These are phyloP conservation scores for Phytophthora multivora DNA, from an alignment of 352 stramenopile species.

Conservation along the genomic window DNA sequence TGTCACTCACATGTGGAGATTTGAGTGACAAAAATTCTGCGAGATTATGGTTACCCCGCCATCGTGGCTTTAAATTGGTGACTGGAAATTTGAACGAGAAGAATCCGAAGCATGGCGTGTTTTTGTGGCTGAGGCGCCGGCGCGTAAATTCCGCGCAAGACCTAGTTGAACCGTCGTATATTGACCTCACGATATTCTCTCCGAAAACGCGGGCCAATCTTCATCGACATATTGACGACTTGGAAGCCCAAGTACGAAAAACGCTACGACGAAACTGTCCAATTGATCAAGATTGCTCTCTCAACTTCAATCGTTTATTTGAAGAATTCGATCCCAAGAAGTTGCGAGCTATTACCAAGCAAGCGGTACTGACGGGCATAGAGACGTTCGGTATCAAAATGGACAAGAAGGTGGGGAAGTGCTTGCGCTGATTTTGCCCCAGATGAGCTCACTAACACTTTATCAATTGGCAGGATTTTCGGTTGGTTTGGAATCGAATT, in stretches of 20 bases:
- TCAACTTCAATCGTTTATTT: conserved; percentile 79
- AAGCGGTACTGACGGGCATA: conserved; percentile 52
- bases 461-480: conserved; percentile 49
- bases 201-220: conserved; percentile 47
- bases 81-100: conserved; percentile 73
- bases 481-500: conserved; percentile 72
- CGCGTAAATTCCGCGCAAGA: conserved; percentile 43
- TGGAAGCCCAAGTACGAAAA: conserved; percentile 73
- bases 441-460: too few relatives aligned
- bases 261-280: conserved; percentile 75
- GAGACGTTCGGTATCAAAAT: conserved; percentile 81
- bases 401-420: conserved; percentile 58
- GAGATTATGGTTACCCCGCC: conserved; percentile 65
- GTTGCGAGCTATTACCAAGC: conserved; percentile 45
- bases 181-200: conserved; percentile 42
- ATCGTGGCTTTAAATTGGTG: conserved; percentile 80
- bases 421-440: neutral
- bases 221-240: conserved; percentile 61
- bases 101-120: conserved; percentile 54
- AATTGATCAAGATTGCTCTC: conserved; percentile 71
- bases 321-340: conserved; percentile 84
- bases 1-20: conserved; percentile 68
- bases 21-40: conserved; percentile 70
- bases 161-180: conserved; percentile 51
- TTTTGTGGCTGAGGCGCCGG: conserved; percentile 67